These are phyloP conservation scores for Phytophthora boehmeriae DNA, from an alignment of 352 stramenopile genomes.

Conservation along the genomic window DNA sequence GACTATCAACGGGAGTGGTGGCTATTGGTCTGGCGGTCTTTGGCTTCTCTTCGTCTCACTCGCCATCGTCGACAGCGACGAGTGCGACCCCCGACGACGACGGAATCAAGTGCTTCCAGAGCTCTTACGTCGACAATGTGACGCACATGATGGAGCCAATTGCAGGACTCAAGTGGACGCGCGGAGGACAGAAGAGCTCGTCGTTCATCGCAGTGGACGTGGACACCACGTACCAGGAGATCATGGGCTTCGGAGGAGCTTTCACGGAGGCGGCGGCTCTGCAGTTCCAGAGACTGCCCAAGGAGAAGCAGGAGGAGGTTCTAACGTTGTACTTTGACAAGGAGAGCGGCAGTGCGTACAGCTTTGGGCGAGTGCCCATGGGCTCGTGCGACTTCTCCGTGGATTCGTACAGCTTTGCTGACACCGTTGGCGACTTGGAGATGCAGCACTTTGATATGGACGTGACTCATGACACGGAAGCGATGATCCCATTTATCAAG, in stretches of 20 bases:
- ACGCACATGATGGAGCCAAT: slow-evolving; percentile 60
- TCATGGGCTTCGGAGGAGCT: slow-evolving; percentile 86
- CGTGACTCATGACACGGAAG: slow-evolving; percentile 71
- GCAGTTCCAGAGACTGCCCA: slow-evolving; percentile 75
- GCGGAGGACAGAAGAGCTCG: not conserved
- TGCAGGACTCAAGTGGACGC: slow-evolving; percentile 34
- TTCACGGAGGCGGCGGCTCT: slow-evolving; percentile 88
- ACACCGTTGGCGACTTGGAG: slow-evolving; percentile 71
- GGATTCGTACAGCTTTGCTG: slow-evolving; percentile 84
- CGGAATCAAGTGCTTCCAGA: slow-evolving; percentile 51
- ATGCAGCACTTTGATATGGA: slow-evolving; percentile 80
- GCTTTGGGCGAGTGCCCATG: slow-evolving; percentile 87
- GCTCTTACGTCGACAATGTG: slow-evolving; percentile 46
- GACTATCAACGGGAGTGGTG: not conserved
- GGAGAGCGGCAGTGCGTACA: slow-evolving; percentile 70
- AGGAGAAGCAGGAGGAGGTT: slow-evolving; percentile 71
- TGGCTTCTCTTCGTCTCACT: slow-evolving; percentile 7
- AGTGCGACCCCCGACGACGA: not conserved
- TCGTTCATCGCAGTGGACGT: slow-evolving; percentile 51
- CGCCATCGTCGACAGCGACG: slow-evolving; percentile 3
- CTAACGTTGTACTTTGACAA: slow-evolving; percentile 84
- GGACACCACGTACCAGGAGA: slow-evolving; percentile 55
- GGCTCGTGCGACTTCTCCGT: slow-evolving; percentile 87
- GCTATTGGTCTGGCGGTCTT: slow-evolving; percentile 4
- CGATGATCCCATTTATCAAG: slow-evolving; percentile 88